Base-by-base conservation (phyloP, 805 yeast genomes). In the Starmerella roubikii region DNA sequence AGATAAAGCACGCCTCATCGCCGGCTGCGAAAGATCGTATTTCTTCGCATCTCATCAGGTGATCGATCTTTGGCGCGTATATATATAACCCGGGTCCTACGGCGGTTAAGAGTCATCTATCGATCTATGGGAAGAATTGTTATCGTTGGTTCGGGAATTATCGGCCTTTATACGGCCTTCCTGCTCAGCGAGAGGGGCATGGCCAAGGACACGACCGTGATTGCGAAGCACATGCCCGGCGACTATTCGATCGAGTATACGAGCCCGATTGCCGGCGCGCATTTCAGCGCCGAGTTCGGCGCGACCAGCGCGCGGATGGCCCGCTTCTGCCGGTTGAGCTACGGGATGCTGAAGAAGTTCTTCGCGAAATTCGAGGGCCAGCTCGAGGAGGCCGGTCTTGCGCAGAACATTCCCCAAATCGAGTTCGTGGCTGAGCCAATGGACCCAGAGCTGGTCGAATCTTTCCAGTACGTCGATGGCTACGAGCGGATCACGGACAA, bases 181-280 rank as follows among this genome's bases (percentile, higher is more conserved):
- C 61, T 66, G 36, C 61, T 78, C 11, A 45, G 72, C 25, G 64
- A 66, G 20, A 57, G 63, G 12, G 59, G 59, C 10, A 62, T 64
- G 2, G 52, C 49, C 21, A 39, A 53, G 1, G 58, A 68, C 5
- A 68, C 82, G 44, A 64, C 71, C 3, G 67, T 81, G 2, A 49
- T 76, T 16, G 88, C 82, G 7, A 71, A 78, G 51, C 70, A 67
- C 49, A 56, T 76, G 28, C 93, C 93, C 3, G 93, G 93, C 4
- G 93, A 82, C 52, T 78, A 73, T 47, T 74, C 84, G 3, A 71
- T 71, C 41, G 64, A 71, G 35, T 82, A 77, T 56, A 75, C 93
- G 1, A 78, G 86, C 0, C 93, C 93, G 0, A 78, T 78, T 71
- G 93, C 93, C 0, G 78, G 78, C 20, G 78, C 74, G 7, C 72